These are phyloP conservation scores for Debaryomyces udenii DNA, from an alignment of 1,139 yeast genomes.

Conservation along the genomic window DNA sequence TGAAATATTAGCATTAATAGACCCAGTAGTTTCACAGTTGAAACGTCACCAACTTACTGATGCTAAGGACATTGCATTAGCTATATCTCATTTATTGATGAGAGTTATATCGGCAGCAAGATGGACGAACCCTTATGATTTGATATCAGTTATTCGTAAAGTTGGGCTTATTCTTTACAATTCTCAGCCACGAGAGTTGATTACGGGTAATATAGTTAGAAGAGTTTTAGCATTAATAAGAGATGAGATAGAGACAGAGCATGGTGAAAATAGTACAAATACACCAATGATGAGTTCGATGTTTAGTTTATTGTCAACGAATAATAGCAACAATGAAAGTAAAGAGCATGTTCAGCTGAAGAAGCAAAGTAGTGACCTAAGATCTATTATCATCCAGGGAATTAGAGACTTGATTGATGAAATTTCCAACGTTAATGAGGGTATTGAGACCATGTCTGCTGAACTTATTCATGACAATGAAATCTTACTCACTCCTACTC, in stretches of 20 bases:
- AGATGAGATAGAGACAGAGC: conserved; percentile 75
- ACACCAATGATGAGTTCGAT: conserved; percentile 77
- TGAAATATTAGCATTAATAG: conserved; percentile 41
- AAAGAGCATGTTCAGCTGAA: conserved; percentile 38
- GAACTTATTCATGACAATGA: conserved; percentile 96
- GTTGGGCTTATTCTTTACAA: conserved; percentile 61
- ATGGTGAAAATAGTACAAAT: conserved; percentile 31
- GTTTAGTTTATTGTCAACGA: conserved; percentile 81
- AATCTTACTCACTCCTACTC: conserved; percentile 88
- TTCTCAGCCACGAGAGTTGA: conserved; percentile 78
- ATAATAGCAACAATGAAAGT: conserved; percentile 30
- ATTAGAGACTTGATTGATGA: conserved; percentile 93
- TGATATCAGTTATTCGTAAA: conserved; percentile 68
- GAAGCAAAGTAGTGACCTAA: conserved; percentile 61
- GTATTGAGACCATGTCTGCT: conserved; percentile 84
- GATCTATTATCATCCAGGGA: conserved; percentile 91
- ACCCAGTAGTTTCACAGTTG: conserved; percentile 48
- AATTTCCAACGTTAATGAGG: conserved; percentile 85
- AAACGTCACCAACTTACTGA: conserved; percentile 77
- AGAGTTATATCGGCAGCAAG: conserved; percentile 88
- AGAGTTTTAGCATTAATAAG: conserved; percentile 85
- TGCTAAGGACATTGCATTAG: conserved; percentile 78
- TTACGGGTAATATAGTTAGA: conserved; percentile 89
- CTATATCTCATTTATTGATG: conserved; percentile 83
- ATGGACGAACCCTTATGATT: conserved; percentile 78